Evolutionary conservation across 148 eudicot species (phyloP), one percentile per base, ranked within the genome.

Genomic region (Nepenthes mirabilis): DNA sequence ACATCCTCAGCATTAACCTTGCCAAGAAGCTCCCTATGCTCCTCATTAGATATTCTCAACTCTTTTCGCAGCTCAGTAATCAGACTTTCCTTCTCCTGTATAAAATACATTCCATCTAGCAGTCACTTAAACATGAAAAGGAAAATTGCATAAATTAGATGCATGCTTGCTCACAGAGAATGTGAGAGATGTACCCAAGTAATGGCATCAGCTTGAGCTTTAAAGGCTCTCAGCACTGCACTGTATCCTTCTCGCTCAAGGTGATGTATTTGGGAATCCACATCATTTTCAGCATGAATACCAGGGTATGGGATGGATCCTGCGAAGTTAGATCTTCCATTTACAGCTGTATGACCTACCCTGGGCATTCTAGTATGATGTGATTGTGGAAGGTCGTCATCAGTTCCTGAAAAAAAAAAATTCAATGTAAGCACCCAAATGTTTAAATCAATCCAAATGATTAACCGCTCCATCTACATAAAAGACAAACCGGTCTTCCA

Each of bases 171-270:
- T 58, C 10, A 58, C 10, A 49, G 47, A 40, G 2, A 9, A 36
- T 33, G 40, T 33, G n/a, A 56, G 48, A 76, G 33, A 32, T 23
- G 58, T 81, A 84, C 90, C 90, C 90, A 84, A 60, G 85, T 71
- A 63, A 84, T 81, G 70, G 90, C 83, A 78, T 84, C 90, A 37
- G 81, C 81, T 76, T 84, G 90, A 75, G 86, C 90, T 79, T 81
- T 81, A 68, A 84, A 84, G 64, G 90, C 90, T 72, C 83, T 71
- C 52, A 84, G 60, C 71, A 84, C 82, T 43, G 86, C 78, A 70
- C 79, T 69, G 66, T 84, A 84, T 7, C 86, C 90, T 74, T 84
- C 90, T 66, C 75, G 77, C 77, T 84, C 90, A 51, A 84, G 81
- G 58, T 66, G 86, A 63, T 79, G 90, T 62, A 84, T 78, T 66